Percentiles rank a stretch among this genome's conserved stretches.
Conservation (phyloP, 2,329 filamentous ascomycete species). For the Aspergillus sp. region DNA sequence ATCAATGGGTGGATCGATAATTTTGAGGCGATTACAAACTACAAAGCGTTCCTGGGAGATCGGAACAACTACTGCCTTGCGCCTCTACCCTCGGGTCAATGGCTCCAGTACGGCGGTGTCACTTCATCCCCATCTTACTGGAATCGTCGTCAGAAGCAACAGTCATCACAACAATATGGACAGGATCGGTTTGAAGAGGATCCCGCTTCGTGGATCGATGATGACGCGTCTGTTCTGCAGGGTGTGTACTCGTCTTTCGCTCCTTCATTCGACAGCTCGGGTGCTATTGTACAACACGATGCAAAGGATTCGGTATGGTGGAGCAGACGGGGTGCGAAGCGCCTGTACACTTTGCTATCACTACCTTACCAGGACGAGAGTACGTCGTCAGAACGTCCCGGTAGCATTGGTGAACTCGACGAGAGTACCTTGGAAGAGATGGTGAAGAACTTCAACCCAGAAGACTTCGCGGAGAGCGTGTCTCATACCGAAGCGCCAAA, state of each 20-base stretch:
- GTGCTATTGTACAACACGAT: slow-evolving; percentile 41
- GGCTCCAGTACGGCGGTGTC: slow-evolving; percentile 44
- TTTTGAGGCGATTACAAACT: slow-evolving; percentile 38
- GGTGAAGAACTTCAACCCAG: slow-evolving; percentile 41
- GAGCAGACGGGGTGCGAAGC: slow-evolving; percentile 40
- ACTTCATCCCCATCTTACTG: slow-evolving; percentile 39
- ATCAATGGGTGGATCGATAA: slow-evolving; percentile 41
- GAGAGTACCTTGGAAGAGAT: slow-evolving; percentile 42
- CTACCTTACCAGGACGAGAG: slow-evolving; percentile 22
- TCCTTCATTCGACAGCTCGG: slow-evolving; percentile 46
- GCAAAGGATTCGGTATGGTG: slow-evolving; percentile 48
- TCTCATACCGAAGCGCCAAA: slow-evolving; percentile 18
- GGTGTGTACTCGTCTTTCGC: slow-evolving; percentile 51
- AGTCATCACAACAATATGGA: slow-evolving; percentile 18
- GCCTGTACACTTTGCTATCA: slow-evolving; percentile 37
- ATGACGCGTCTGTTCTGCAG: slow-evolving; percentile 38
- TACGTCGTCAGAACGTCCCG: slow-evolving; percentile 22
- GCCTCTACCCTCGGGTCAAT: slow-evolving; percentile 40
- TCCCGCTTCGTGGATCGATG: slow-evolving; percentile 28
- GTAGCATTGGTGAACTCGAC: slow-evolving; percentile 37
- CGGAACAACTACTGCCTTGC: slow-evolving; percentile 42
- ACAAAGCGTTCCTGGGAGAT: slow-evolving; percentile 33
- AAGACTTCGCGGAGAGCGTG: slow-evolving; percentile 28
- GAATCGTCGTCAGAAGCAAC: slow-evolving; percentile 36
- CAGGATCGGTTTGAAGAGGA: slow-evolving; percentile 28